phyloP scores from a whole-genome alignment of 164 flowering plant genomes.

The Tetrastigma voinierianum region DNA sequence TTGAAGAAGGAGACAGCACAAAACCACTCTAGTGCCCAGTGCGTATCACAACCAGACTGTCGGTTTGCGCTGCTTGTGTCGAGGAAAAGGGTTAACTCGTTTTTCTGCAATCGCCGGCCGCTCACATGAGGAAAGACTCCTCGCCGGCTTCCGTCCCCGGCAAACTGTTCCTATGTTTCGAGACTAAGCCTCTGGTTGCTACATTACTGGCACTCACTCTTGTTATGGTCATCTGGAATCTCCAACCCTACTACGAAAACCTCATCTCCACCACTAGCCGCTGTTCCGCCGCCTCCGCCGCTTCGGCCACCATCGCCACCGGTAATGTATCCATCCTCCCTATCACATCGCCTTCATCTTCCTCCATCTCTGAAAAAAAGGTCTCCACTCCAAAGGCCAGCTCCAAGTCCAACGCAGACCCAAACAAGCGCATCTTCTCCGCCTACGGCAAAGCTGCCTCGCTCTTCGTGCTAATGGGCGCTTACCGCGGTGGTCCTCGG shows the following conservation, averaged over 20 bases:
- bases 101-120: background rate
- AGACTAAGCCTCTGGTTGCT: slow-evolving; percentile 52
- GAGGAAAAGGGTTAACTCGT: too few species aligned
- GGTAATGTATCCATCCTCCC: too few species aligned
- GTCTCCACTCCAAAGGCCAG: background rate
- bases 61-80: background rate
- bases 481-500: slow-evolving; percentile 61
- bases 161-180: slow-evolving; percentile 39
- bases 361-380: slow-evolving; percentile 6
- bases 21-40: too few species aligned
- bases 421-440: slow-evolving; percentile 46
- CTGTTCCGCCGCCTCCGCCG: slow-evolving; percentile 13
- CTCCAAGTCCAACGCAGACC: slow-evolving; percentile 22
- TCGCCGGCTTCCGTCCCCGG: slow-evolving; percentile 15
- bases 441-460: slow-evolving; percentile 59
- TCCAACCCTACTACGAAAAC: slow-evolving; percentile 61
- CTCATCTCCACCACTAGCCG: slow-evolving; percentile 27
- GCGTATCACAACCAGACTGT: too few species aligned
- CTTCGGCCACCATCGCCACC: background rate
- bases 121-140: slow-evolving; percentile 32
- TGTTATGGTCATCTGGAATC: slow-evolving; percentile 48
- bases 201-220: slow-evolving; percentile 46
- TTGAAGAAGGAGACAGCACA: background rate
- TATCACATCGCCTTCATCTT: background rate
- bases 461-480: slow-evolving; percentile 64